Conservation (phyloP, 306 rosid species). For the Sechiopsis laciniata region DNA sequence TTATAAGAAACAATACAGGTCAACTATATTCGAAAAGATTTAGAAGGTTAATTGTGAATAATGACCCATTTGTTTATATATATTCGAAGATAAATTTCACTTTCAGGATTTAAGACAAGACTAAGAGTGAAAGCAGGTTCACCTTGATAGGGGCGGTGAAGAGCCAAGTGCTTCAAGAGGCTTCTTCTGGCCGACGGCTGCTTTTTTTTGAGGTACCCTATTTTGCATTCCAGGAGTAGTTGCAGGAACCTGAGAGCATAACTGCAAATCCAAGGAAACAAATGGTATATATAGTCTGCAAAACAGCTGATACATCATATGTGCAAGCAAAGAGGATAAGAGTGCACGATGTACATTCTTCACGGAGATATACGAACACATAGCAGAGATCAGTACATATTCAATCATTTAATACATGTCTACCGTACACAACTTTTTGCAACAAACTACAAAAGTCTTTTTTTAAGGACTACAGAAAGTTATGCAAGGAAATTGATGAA, state of each 20-base stretch:
- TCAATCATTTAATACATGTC: conserved; percentile 4
- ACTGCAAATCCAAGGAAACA: conserved; percentile 25
- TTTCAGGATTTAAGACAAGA: neutral
- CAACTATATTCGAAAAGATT: conserved; percentile 14
- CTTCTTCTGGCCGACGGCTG: conserved; percentile 75
- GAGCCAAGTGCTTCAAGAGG: conserved; percentile 77
- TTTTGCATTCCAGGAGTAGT: conserved; percentile 38
- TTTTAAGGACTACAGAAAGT: neutral
- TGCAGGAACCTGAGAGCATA: conserved; percentile 46
- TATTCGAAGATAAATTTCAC: neutral
- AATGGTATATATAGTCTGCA: conserved; percentile 1
- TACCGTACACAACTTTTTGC: neutral
- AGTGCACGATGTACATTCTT: conserved; percentile 3
- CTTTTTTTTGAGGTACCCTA: conserved; percentile 55
- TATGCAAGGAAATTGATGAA: conserved; percentile 1
- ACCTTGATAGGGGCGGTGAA: conserved; percentile 81
- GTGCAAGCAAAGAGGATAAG: neutral
- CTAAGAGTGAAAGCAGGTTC: conserved; percentile 16
- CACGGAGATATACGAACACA: neutral
- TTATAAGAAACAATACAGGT: neutral
- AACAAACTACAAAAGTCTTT: neutral
- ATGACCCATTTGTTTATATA: conserved; percentile 11
- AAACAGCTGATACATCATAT: conserved; percentile 11
- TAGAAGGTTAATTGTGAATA: conserved; percentile 16
- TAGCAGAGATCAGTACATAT: neutral